Percentiles rank a stretch among this genome's conserved stretches.
These are phyloP conservation scores for Trypanosoma melophagium DNA, from an alignment of 208 protist species.

Conservation along the genomic window DNA sequence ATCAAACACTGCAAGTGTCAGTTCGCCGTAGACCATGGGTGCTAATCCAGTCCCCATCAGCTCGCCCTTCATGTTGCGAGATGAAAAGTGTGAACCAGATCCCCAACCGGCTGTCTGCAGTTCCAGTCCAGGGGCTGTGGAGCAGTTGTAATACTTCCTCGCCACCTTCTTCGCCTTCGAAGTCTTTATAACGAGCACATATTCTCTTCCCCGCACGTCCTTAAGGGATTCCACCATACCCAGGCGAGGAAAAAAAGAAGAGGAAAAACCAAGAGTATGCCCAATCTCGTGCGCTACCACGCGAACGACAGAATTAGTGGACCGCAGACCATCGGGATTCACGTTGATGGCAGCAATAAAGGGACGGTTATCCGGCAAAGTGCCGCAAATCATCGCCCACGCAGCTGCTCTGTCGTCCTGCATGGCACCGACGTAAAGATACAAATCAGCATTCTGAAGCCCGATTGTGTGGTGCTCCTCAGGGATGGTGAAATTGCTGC, in stretches of 20 bases:
- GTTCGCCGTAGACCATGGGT: too few species aligned
- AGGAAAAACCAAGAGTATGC: not conserved
- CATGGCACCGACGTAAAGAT: conserved; percentile 55
- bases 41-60: too few species aligned
- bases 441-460: conserved; percentile 44
- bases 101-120: not conserved
- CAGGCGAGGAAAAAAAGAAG: not conserved
- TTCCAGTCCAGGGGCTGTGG: not conserved
- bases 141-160: not conserved
- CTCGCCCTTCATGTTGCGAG: too few species aligned
- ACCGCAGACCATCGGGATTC: conserved; percentile 28
- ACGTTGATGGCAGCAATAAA: not conserved
- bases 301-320: not conserved
- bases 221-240: not conserved
- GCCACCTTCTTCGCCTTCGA: not conserved
- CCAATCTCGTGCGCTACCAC: not conserved
- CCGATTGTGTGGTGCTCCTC: conserved; percentile 30
- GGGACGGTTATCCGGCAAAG: not conserved
- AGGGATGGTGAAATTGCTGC: conserved; percentile 46
- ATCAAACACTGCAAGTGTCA: conserved; percentile 43
- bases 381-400: not conserved
- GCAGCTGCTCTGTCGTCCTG: not conserved
- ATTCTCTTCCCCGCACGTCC: not conserved
- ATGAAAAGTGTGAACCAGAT: too few species aligned
- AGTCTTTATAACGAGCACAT: not conserved